Base-by-base conservation (phyloP, 1,284 basidiomycete species). In the Rhodotorula sp. region DNA sequence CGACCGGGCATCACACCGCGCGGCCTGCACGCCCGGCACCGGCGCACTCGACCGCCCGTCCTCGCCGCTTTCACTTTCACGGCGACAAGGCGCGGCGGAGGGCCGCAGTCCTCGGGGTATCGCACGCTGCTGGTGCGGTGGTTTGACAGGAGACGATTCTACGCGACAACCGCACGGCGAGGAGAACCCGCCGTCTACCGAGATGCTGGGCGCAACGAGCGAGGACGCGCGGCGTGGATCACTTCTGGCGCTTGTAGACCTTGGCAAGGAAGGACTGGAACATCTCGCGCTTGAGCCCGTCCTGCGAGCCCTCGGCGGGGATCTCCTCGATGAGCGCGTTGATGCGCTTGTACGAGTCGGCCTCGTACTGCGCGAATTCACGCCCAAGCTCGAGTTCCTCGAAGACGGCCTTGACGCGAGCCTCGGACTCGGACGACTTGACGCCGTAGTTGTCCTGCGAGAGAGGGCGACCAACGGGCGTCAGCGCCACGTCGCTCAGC, bases 251-350 rank as follows among this genome's bases (percentile, higher is more conserved):
- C 84, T 90, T 90, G 83, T 94, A 93, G 62, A 95, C 93, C 85
- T 95, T 96, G 56, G 86, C 84, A 78, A 97, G 83, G 84, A 96
- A 96, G 77, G 85, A 87, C 77, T 83, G 85, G 82, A 95, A 95
- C 67, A 95, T 88, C 76, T 90, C 87, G 75, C 86, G 83, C 84
- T 89, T 91, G 77, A 96, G 81, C 20, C 86, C 86, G 7, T 80
- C 80, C 7, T 80, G 80, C 9, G 52, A 34, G 1, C 68, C 70
- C 30, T 67, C 44, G 81, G 89, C 90, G 18, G 88, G 88, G 55
- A 93, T 87, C 34, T 81, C 81, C 55, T 86, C 85, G 77, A 93
- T 92, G 77, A 90, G 81, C 46, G 79, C 82, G 68, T 83, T 88
- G 75, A 95, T 82, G 76, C 83, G 83, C 75, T 84, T 83, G 78